Evolutionary conservation across 495 filamentous ascomycete genomes (phyloP), one percentile per base, ranked within the genome.

Genomic region (Hypoxylon cercidicola): DNA sequence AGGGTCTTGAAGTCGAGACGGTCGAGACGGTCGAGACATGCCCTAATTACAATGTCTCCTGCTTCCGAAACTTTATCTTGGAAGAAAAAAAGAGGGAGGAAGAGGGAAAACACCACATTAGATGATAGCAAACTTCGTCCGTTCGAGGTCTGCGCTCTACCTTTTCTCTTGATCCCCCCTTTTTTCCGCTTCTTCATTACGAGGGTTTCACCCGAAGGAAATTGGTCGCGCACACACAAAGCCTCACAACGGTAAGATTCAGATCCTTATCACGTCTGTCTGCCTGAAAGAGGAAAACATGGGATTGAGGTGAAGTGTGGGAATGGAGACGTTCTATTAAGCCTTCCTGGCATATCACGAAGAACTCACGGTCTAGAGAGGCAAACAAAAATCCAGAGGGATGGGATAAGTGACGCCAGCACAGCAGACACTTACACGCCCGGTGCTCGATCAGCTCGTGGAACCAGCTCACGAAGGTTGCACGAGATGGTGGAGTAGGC

Each of bases 61-160:
- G 49, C 47, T 62, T 51, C 65, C 65, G 60, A 68, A 60, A 63
- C 50, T 63, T 63, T 55, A 55, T 45, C 54, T 54, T 23, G 18
- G 13, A 34, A 12, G 13, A 34, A 16, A 28, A 48, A 51, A 56
- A 15, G 12, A 28, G 46, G 46, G 52, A 15, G 49, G 40, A 16
- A 37, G 28, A 23, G 18, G 28, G 41, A 12, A 8, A 4, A 15
- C 52, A n/a, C n/a, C n/a, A n/a, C n/a, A 52, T 21, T 56, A 52
- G 7, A 28, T 25, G 6, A 37, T 55, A 68, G 65, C 65, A 68
- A 68, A 68, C 65, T 41, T 60, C 45, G 13, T 45, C 20, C 12
- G n/a, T 34, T 37, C 4, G 57, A 19, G 40, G 40, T 8, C 7
- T 9, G 16, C 12, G 7, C 20, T 25, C 20, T 34, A 13, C 52